Conservation (phyloP, 2,329 filamentous ascomycete genomes). For the Botrytis fabae region DNA sequence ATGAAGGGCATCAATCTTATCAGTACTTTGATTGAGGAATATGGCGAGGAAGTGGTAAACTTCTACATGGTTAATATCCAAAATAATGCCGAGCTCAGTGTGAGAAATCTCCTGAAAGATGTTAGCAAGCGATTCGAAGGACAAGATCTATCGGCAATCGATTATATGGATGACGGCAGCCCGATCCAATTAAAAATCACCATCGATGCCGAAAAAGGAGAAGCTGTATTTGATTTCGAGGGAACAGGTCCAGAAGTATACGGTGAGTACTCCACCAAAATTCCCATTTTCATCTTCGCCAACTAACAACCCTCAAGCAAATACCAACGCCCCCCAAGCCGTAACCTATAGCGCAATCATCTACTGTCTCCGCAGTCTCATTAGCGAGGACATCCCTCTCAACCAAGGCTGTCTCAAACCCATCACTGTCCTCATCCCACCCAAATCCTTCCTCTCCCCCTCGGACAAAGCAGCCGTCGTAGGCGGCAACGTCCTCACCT, state of each 20-base stretch:
- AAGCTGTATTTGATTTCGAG: conserved; percentile 75
- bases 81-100: conserved; percentile 74
- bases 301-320: conserved; percentile 46
- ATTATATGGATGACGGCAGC: conserved; percentile 86
- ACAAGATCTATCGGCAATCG: conserved; percentile 69
- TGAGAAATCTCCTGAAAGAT: conserved; percentile 70
- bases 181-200: conserved; percentile 74
- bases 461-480: conserved; percentile 78
- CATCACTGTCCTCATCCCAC: conserved; percentile 71
- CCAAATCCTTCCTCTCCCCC: conserved; percentile 71
- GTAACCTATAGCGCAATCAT: conserved; percentile 84
- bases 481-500: conserved; percentile 79
- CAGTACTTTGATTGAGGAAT: conserved; percentile 71
- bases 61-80: conserved; percentile 85
- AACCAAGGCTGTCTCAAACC: conserved; percentile 84
- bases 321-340: conserved; percentile 78
- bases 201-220: conserved; percentile 72
- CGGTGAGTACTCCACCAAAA: conserved; percentile 46
- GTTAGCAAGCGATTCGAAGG: conserved; percentile 70
- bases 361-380: conserved; percentile 79
- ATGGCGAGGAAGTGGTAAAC: conserved; percentile 73
- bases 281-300: neutral
- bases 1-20: conserved; percentile 83
- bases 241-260: conserved; percentile 81
- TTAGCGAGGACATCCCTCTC: conserved; percentile 78